phyloP scores from a whole-genome alignment of 148 eudicot species.

The Pharnaceum exiguum region DNA sequence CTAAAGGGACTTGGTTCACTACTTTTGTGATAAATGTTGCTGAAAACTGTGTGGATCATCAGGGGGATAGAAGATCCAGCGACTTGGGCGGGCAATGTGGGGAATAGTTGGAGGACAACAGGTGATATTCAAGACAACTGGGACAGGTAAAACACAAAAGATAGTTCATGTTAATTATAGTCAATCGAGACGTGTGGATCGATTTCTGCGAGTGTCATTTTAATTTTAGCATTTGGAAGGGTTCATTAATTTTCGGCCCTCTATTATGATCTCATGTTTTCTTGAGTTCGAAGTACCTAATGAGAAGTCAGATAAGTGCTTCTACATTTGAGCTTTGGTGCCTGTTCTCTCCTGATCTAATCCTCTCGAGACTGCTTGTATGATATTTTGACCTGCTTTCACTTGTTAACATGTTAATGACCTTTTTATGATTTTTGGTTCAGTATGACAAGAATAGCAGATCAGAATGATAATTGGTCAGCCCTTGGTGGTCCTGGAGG shows the following conservation, averaged over 20 bases:
- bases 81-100: conserved; percentile 56
- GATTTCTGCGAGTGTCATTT: too few relatives aligned
- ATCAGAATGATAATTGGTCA: conserved; percentile 69
- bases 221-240: too few relatives aligned
- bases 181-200: background rate
- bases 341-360: too few relatives aligned
- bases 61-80: conserved; percentile 89
- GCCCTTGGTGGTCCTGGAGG: conserved; percentile 68
- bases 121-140: conserved; percentile 69
- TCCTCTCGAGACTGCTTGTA: too few relatives aligned
- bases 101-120: conserved; percentile 95
- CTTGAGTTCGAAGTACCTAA: too few relatives aligned
- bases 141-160: conserved; percentile 37
- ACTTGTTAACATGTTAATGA: too few relatives aligned
- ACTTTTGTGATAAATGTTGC: background rate
- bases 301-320: too few relatives aligned
- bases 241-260: too few relatives aligned
- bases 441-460: conserved; percentile 65
- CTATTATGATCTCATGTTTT: too few relatives aligned
- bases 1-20: too few relatives aligned
- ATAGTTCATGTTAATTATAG: background rate
- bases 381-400: too few relatives aligned
- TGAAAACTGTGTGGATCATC: background rate
- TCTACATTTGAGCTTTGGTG: too few relatives aligned
- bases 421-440: background rate